phyloP scores from a whole-genome alignment of 2,329 filamentous ascomycete genomes.

The Colletotrichum acutatum region DNA sequence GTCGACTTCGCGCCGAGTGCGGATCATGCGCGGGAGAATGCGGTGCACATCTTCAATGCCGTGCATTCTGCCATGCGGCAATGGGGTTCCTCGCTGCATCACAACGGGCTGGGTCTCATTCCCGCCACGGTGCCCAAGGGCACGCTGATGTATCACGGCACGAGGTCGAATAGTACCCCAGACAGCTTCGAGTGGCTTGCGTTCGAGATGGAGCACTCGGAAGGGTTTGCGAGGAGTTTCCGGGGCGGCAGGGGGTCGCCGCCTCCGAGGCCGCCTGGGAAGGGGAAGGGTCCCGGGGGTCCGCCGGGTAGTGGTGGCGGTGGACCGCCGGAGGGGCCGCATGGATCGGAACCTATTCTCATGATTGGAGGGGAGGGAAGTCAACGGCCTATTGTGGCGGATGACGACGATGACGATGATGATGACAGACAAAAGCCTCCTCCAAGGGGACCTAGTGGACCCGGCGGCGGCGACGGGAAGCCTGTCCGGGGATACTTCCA shows the following conservation, averaged over 20 bases:
- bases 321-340: neutral
- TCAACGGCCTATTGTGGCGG: neutral
- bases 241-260: neutral
- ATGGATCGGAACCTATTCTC: neutral
- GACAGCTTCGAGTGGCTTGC: constrained; percentile 75
- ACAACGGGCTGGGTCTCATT: constrained; percentile 82
- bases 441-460: neutral
- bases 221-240: constrained; percentile 65
- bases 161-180: constrained; percentile 55
- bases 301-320: neutral
- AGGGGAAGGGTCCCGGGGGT: neutral
- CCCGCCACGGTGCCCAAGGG: constrained; percentile 72
- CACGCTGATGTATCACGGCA: constrained; percentile 76
- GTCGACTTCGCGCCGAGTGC: constrained; percentile 43
- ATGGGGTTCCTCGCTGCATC: constrained; percentile 78
- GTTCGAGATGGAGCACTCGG: constrained; percentile 80
- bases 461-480: neutral
- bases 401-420: constrained; percentile 1
- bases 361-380: neutral
- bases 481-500: constrained; percentile 69
- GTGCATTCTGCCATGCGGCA: constrained; percentile 78
- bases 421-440: neutral
- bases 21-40: constrained; percentile 59
- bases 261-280: constrained; percentile 9
- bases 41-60: constrained; percentile 77